Conservation (phyloP, 2,329 filamentous ascomycete species). For the Verticillium nonalfalfae region DNA sequence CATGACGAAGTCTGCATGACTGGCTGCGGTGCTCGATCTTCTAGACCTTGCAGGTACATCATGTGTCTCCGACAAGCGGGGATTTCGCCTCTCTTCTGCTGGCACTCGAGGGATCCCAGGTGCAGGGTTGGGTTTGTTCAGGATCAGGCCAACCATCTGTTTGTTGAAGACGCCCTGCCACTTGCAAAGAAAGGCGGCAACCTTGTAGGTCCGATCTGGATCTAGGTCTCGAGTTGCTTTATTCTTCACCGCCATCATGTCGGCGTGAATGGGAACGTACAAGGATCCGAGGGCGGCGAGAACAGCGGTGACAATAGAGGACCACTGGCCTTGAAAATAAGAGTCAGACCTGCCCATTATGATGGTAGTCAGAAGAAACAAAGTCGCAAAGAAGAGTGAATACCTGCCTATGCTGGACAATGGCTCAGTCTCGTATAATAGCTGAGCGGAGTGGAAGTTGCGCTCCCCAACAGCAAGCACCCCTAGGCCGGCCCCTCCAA, state of each 20-base stretch:
- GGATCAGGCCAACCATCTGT: too few relatives aligned
- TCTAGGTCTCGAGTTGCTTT: background rate
- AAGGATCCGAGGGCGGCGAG: conserved; percentile 54
- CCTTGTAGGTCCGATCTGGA: conserved; percentile 4
- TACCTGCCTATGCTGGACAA: conserved; percentile 52
- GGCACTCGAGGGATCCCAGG: too few relatives aligned
- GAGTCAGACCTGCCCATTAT: background rate
- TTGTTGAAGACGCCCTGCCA: too few relatives aligned
- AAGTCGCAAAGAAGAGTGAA: background rate
- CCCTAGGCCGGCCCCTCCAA: conserved; percentile 49
- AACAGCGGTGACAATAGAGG: conserved; percentile 50
- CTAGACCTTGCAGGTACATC: too few relatives aligned
- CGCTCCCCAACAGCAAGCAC: conserved; percentile 56
- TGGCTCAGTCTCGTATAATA: conserved; percentile 55
- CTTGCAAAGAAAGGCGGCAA: too few relatives aligned
- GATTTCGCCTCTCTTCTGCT: too few relatives aligned
- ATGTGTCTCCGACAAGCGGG: too few relatives aligned
- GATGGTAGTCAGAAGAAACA: background rate
- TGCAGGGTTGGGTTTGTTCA: too few relatives aligned
- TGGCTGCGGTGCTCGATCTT: too few relatives aligned
- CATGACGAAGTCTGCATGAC: too few relatives aligned
- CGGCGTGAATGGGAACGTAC: conserved; percentile 40
- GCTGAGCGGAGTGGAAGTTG: conserved; percentile 54
- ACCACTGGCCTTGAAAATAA: conserved; percentile 45
- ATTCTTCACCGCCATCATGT: conserved; percentile 14